phyloP scores from a whole-genome alignment of 2,329 filamentous ascomycete genomes.

The Colletotrichum incanum region DNA sequence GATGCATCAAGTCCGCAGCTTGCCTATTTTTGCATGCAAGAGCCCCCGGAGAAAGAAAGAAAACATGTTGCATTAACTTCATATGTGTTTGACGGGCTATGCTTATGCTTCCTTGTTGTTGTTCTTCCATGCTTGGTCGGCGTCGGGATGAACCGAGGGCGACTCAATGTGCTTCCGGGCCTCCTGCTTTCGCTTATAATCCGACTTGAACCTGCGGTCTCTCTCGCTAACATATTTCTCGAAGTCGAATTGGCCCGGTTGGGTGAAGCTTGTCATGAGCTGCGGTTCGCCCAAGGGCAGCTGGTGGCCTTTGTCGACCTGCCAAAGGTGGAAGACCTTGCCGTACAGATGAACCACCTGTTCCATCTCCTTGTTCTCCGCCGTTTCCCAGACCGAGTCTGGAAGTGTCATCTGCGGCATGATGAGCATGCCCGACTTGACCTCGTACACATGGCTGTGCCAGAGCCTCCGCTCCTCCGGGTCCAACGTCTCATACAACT shows the following conservation, averaged over 20 bases:
- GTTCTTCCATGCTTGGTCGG: constrained; percentile 44
- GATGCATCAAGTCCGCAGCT: constrained; percentile 15
- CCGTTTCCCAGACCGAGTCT: constrained; percentile 77
- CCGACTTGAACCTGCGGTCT: constrained; percentile 62
- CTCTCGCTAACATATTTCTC: constrained; percentile 60
- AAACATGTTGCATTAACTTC: constrained; percentile 8
- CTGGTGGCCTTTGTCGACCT: constrained; percentile 80
- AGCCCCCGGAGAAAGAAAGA: not conserved
- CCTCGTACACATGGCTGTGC: constrained; percentile 84
- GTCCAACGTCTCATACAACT: constrained; percentile 77
- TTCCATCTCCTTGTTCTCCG: constrained; percentile 87
- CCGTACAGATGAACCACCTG: constrained; percentile 83
- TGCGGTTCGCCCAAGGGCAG: constrained; percentile 68
- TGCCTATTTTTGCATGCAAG: constrained; percentile 1
- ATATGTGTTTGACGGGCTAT: constrained; percentile 23
- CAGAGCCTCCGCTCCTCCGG: constrained; percentile 80
- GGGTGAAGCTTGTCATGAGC: constrained; percentile 70
- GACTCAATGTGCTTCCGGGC: constrained; percentile 59
- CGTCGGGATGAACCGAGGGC: constrained; percentile 58
- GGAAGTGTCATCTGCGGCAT: constrained; percentile 78
- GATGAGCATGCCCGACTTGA: constrained; percentile 85
- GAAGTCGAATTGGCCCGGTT: constrained; percentile 65
- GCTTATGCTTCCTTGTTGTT: constrained; percentile 8
- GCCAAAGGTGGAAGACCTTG: constrained; percentile 90
- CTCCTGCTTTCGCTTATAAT: constrained; percentile 62